Conservation (phyloP, 768 basidiomycete species). For the Kwoniella dejecticola region DNA sequence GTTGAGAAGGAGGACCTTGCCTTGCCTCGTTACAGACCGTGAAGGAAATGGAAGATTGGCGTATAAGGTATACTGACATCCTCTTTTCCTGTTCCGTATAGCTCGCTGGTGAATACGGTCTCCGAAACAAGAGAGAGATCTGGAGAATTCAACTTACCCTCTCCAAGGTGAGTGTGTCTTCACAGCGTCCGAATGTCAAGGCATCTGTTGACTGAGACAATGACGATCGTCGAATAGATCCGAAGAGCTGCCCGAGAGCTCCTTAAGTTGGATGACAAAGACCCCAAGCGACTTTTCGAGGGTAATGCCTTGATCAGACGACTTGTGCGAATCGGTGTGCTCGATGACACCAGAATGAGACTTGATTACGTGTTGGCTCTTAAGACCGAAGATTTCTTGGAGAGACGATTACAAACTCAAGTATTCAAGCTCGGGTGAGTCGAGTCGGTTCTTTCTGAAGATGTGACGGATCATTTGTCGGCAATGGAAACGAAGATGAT, state of each 20-base stretch:
- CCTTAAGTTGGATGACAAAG: constrained; percentile 98
- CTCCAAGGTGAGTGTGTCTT: constrained; percentile 65
- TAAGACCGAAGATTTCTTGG: constrained; percentile 99
- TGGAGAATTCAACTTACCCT: constrained; percentile 98
- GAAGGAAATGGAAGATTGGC: no score
- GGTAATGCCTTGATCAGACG: constrained; percentile 62
- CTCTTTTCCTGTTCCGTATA: constrained; percentile 56
- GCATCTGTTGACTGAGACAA: no score
- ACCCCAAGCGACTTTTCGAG: constrained; percentile 99
- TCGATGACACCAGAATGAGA: constrained; percentile 98
- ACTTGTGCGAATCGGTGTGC: constrained; percentile 98
- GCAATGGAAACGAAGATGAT: no score
- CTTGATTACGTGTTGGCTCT: constrained; percentile 99
- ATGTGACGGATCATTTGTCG: no score
- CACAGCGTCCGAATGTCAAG: no score
- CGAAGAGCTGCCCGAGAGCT: constrained; percentile 99
- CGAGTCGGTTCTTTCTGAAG: background rate
- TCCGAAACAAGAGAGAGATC: constrained; percentile 99
- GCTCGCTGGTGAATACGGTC: constrained; percentile 99
- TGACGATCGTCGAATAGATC: constrained; percentile 61
- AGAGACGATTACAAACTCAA: constrained; percentile 96
- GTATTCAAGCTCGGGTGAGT: constrained; percentile 85
- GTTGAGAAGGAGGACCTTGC: no score
- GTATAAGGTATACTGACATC: constrained; percentile 3
- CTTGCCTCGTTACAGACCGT: no score